Evolutionary conservation across 2,329 filamentous ascomycete species (phyloP), one percentile per base, ranked within the genome.

Genomic region (Apiospora marii): DNA sequence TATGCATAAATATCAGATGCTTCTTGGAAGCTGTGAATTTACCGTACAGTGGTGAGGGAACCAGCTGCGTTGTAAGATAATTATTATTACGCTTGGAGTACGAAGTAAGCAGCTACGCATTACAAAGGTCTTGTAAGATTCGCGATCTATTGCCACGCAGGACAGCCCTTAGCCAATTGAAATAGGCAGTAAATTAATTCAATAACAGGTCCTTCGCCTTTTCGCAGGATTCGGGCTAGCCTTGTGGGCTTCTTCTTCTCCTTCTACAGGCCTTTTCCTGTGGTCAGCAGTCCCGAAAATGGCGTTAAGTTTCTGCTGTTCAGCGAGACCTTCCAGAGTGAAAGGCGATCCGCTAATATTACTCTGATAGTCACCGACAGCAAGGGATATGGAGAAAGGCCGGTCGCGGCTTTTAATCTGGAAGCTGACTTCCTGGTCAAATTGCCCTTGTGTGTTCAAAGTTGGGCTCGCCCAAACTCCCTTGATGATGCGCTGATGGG

Each of bases 181-280:
- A 51, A 51, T 51, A 12, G 1, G 24, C n/a, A 51, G n/a, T 51
- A 51, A 13, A 13, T 51, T 13, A 14, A 51, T 51, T 51, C 19
- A 82, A 80, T 34, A 72, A 76, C 4, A 83, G 79, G 7, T 84
- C 83, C 70, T 76, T 83, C 58, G 69, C 75, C 14, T 72, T 72
- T 8, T 79, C 76, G 2, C 80, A 82, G 30, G 72, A 70, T 70
- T 82, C 82, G 0, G 79, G 79, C 1, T 70, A 71, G 14, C 69
- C 77, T 12, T 82, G 78, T 51, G n/a, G n/a, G n/a, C n/a, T 51
- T 51, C 49, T 51, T 51, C n/a, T 51, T 5, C 49, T 51, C 78
- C 51, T 70, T 70, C 30, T 44, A 70, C 44, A 61, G 51, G 49
- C 41, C 69, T 53, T 67, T 70, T 70, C 69, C 53, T 58, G 37